These are phyloP conservation scores for Malassezia brasiliensis DNA, from an alignment of 1,284 basidiomycete species.

Conservation along the genomic window DNA sequence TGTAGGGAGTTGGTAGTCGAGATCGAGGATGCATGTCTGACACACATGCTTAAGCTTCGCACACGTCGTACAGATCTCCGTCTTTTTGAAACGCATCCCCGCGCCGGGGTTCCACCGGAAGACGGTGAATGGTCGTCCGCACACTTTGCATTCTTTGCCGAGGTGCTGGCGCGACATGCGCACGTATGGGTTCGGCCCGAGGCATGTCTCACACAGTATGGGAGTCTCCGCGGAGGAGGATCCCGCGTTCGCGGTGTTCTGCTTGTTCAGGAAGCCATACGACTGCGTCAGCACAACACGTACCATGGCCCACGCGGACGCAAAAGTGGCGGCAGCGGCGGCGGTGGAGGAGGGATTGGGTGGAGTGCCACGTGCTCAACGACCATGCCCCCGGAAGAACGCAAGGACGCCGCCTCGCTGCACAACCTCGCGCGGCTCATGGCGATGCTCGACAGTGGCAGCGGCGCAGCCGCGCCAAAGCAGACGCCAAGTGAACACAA, in stretches of 20 bases:
- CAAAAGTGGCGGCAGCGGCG: neutral
- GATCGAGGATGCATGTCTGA: slow-evolving; percentile 91
- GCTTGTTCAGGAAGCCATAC: slow-evolving; percentile 27
- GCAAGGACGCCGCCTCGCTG: neutral
- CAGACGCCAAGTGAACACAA: slow-evolving; percentile 29
- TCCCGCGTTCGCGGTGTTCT: slow-evolving; percentile 54
- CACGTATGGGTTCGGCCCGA: slow-evolving; percentile 49
- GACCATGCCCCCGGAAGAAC: neutral
- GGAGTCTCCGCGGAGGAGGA: slow-evolving; percentile 86
- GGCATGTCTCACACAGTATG: slow-evolving; percentile 56
- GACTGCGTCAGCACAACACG: slow-evolving; percentile 12
- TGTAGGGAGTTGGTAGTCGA: slow-evolving; percentile 85
- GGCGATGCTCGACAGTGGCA: slow-evolving; percentile 11
- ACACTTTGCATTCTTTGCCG: slow-evolving; percentile 84
- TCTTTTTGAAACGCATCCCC: slow-evolving; percentile 89
- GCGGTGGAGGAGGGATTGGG: no score
- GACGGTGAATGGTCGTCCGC: slow-evolving; percentile 80
- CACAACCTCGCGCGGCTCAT: slow-evolving; percentile 15
- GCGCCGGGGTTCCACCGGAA: slow-evolving; percentile 95
- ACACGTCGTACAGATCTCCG: slow-evolving; percentile 95
- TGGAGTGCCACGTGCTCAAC: neutral
- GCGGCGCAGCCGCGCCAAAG: neutral
- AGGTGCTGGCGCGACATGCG: slow-evolving; percentile 83
- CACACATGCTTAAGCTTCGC: slow-evolving; percentile 98
- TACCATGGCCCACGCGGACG: neutral